Evolutionary conservation across 179 eudicot genomes (phyloP), one percentile per base, ranked within the genome.

Genomic region (Camellia oleifera): DNA sequence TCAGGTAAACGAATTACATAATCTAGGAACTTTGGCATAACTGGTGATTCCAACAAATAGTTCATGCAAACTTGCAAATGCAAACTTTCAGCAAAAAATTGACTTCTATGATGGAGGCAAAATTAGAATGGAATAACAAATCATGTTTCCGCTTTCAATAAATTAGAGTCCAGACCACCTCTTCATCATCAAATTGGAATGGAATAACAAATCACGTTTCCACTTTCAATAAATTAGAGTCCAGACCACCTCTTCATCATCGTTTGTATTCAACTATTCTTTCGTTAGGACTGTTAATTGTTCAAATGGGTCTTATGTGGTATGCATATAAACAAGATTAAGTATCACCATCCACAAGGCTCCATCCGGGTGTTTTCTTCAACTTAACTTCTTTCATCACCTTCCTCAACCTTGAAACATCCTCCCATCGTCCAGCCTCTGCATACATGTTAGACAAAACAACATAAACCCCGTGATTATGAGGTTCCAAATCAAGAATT

Each of bases 381-480:
- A 93, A 80, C n/a, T 85, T 83, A 66, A 78, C 93, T 45, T 81
- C 83, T 84, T 86, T 90, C 93, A 89, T 90, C 75, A 66, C 80
- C 81, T 87, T 84, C 75, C 98, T 85, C 66, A 88, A 78, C 83
- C 88, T 83, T 65, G 54, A 74, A 56, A 90, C 98, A 82, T 92
- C 91, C 66, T 88, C 89, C 98, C 98, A 93, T 69, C 86, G 85
- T 26, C 86, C 94, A 72, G 87, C 89, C 84, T 92, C 93, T 20
- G 93, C 93, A 81, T 92, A 89, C 88, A 92, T 88, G 80, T 91
- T 91, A 0, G 97, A 92, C 80, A 91, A 85, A 74, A 91, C 84
- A 73, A 92, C 91, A 85, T 83, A 83, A 83, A 89, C 93, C 54
- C 91, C 94, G 12, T 91, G 94, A 83, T 88, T 91, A 26, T 79